Evolutionary conservation across 2,329 filamentous ascomycete species (phyloP).

Genomic region (Cordyceps pruinosa): DNA sequence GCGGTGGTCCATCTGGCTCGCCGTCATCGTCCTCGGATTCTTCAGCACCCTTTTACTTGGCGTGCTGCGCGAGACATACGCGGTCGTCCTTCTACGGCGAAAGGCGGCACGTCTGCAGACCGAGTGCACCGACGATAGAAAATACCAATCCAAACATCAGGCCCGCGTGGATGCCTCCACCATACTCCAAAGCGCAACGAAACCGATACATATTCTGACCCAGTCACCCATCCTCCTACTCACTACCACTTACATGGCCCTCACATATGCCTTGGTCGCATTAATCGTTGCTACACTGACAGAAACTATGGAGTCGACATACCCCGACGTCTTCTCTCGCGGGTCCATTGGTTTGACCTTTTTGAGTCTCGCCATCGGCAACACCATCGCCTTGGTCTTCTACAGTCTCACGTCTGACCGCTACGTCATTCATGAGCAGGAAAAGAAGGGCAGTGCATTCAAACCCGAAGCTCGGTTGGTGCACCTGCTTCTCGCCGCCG

Average conservation of each 20-base stretch:
- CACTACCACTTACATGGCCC: background rate
- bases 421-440: background rate
- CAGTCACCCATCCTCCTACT: background rate
- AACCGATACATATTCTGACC: background rate
- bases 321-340: background rate
- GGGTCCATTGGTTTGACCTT: background rate
- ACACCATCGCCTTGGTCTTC: background rate
- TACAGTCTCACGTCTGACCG: background rate
- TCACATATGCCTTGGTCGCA: background rate
- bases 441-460: conserved; percentile 18
- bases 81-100: background rate
- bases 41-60: background rate
- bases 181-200: background rate
- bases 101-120: background rate
- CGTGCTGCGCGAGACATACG: background rate
- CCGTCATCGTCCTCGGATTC: background rate
- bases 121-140: background rate
- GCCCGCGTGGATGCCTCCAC: background rate
- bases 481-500: background rate
- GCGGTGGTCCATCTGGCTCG: background rate
- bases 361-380: background rate
- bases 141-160: background rate
- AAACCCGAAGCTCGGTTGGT: conserved; percentile 31
- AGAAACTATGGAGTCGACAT: background rate
- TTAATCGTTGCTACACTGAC: background rate